Percentiles rank a stretch among this genome's conserved stretches.
Evolutionary conservation across 345 rosid species (phyloP).

Genomic region (Turritis glabra): DNA sequence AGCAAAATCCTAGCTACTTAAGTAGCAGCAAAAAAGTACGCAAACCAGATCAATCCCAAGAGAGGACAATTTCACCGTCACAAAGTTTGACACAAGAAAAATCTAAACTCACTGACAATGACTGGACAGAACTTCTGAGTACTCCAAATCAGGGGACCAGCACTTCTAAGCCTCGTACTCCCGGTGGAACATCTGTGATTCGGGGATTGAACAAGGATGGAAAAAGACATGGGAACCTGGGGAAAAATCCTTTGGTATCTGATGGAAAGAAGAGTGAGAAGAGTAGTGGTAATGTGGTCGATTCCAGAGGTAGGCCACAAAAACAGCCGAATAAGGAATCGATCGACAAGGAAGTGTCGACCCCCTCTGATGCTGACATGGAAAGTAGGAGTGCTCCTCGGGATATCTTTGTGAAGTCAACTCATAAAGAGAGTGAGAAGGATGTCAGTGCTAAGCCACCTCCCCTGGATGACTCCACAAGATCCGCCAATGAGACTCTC

Average conservation of each 20-base stretch:
- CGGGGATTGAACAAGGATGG: constrained; percentile 54
- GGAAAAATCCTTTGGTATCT: constrained; percentile 35
- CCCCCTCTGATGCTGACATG: constrained; percentile 54
- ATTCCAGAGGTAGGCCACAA: constrained; percentile 35
- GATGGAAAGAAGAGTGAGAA: constrained; percentile 58
- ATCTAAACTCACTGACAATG: constrained; percentile 67
- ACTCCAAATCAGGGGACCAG: constrained; percentile 47
- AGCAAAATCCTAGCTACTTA: constrained; percentile 29
- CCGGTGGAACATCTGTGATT: constrained; percentile 47
- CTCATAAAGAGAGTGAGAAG: constrained; percentile 38
- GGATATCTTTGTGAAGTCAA: constrained; percentile 23
- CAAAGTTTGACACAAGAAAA: constrained; percentile 39
- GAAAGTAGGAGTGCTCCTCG: constrained; percentile 31
- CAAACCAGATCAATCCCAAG: constrained; percentile 39
- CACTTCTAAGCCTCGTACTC: constrained; percentile 37
- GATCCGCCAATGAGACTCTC: constrained; percentile 26
- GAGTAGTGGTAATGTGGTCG: constrained; percentile 36
- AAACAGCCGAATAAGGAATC: constrained; percentile 51
- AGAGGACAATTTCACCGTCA: constrained; percentile 27
- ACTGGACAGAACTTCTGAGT: constrained; percentile 84
- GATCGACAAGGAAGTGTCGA: constrained; percentile 53
- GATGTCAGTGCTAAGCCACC: constrained; percentile 41
- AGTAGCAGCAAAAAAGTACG: constrained; percentile 22
- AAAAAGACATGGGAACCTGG: constrained; percentile 47
- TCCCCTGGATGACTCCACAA: constrained; percentile 38